Percentiles rank a stretch among this genome's conserved stretches.
These are phyloP conservation scores for Tuber brumale DNA, from an alignment of 495 filamentous ascomycete species.

Conservation along the genomic window DNA sequence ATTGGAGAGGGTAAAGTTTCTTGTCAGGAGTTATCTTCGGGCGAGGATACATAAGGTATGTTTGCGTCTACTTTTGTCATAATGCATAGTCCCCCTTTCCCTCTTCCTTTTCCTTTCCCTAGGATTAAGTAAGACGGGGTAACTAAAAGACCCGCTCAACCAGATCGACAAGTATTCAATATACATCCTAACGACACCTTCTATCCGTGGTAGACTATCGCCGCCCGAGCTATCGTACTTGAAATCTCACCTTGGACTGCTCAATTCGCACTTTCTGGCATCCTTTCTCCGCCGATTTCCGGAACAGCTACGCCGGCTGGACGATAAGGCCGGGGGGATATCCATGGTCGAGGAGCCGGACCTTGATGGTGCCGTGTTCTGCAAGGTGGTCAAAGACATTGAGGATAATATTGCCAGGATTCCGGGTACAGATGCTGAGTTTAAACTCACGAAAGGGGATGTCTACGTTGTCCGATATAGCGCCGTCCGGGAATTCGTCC, in stretches of 20 bases:
- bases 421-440: constrained; percentile 50
- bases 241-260: constrained; percentile 68
- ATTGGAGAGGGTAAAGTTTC: constrained; percentile 83
- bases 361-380: constrained; percentile 72
- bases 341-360: constrained; percentile 91
- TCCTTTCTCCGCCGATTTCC: constrained; percentile 81
- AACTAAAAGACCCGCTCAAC: constrained; percentile 29
- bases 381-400: constrained; percentile 58
- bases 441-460: constrained; percentile 69
- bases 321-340: constrained; percentile 82
- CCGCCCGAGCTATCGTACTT: constrained; percentile 68
- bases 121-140: constrained; percentile 3
- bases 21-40: constrained; percentile 76
- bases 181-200: constrained; percentile 53
- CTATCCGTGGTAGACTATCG: constrained; percentile 54
- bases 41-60: constrained; percentile 72
- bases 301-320: constrained; percentile 63
- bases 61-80: background rate
- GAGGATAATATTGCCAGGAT: constrained; percentile 49
- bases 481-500: constrained; percentile 64
- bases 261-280: constrained; percentile 71
- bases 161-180: constrained; percentile 65
- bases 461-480: constrained; percentile 84
- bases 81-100: background rate
- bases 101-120: background rate